A percentile compares a stretch with the other conserved stretches of the same genome.
These are phyloP conservation scores for Gossypium trilobum DNA, from an alignment of 441 rosid genomes.

Conservation along the genomic window DNA sequence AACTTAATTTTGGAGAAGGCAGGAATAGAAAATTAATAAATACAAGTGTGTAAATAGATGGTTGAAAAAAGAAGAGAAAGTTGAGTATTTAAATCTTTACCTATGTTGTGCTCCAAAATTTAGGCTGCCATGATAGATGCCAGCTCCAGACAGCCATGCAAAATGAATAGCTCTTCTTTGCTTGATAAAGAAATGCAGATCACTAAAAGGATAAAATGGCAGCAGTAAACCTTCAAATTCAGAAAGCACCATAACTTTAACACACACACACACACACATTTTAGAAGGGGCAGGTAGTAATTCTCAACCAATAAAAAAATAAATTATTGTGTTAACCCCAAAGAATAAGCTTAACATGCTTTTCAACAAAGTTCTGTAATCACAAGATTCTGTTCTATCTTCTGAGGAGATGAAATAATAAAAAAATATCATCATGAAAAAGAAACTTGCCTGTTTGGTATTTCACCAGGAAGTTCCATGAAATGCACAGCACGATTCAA, in stretches of 20 bases:
- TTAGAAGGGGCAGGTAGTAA: neutral
- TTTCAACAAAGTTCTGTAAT: neutral
- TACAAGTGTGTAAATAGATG: conserved; percentile 8
- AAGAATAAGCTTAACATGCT: neutral
- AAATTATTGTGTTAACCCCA: neutral
- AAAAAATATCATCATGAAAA: neutral
- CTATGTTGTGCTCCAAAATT: conserved; percentile 95
- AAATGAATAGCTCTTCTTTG: conserved; percentile 97
- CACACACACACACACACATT: neutral
- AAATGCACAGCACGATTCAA: conserved; percentile 88
- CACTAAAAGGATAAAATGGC: conserved; percentile 42
- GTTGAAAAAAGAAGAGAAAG: conserved; percentile 21
- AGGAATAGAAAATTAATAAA: conserved; percentile 10
- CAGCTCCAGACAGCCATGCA: conserved; percentile 99
- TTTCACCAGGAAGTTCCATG: conserved; percentile 99
- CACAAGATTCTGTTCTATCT: neutral
- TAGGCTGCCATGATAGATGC: conserved; percentile 92
- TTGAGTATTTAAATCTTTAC: conserved; percentile 30
- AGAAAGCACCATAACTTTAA: conserved; percentile 17
- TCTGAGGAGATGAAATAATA: neutral
- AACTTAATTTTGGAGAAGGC: neutral
- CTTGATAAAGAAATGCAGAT: conserved; percentile 88
- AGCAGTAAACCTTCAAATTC: conserved; percentile 16
- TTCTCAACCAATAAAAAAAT: conserved; percentile 9
- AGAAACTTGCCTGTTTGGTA: conserved; percentile 77